A percentile compares a stretch with the other conserved stretches of the same genome.
phyloP scores from a whole-genome alignment of 2,329 filamentous ascomycete genomes.

The Colletotrichum gloeosporioides region DNA sequence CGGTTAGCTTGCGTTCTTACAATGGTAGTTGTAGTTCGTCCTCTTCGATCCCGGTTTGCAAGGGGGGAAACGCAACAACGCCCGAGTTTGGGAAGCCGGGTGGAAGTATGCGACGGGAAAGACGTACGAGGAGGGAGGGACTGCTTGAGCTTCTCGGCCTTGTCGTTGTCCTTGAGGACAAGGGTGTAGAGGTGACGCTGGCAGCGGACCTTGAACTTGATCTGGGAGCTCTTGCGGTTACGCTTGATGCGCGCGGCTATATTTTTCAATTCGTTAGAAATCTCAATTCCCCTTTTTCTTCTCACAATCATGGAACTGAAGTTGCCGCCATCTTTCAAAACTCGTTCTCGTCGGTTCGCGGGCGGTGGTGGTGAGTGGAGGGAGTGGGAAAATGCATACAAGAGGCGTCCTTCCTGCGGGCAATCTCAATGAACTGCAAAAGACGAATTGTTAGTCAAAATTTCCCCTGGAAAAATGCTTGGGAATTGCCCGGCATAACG shows the following conservation, averaged over 20 bases:
- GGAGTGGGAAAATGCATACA: constrained; percentile 69
- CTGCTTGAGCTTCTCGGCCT: constrained; percentile 99
- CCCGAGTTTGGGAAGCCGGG: rapidly evolving
- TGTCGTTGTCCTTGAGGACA: constrained; percentile 97
- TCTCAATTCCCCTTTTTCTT: not conserved
- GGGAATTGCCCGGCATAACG: not conserved
- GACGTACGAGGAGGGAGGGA: constrained; percentile 91
- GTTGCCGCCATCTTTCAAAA: not conserved
- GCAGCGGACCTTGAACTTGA: constrained; percentile 99
- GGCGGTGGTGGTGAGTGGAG: not conserved
- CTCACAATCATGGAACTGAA: constrained; percentile 21
- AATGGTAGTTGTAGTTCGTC: not conserved
- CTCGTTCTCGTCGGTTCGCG: not conserved
- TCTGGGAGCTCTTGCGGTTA: constrained; percentile 86
- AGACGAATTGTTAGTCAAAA: constrained; percentile 29
- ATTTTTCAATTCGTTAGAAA: constrained; percentile 32
- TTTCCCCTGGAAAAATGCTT: not conserved
- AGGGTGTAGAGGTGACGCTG: constrained; percentile 96
- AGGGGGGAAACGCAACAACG: not conserved
- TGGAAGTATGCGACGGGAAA: not conserved
- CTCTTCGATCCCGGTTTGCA: not conserved
- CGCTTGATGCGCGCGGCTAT: constrained; percentile 93
- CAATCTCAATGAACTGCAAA: constrained; percentile 98
- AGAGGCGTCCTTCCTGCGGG: constrained; percentile 98
- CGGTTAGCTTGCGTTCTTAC: not conserved